A percentile compares a stretch with the other conserved stretches of the same genome.
phyloP scores from a whole-genome alignment of 2,329 filamentous ascomycete species.

The Pestalotiopsis sp. region DNA sequence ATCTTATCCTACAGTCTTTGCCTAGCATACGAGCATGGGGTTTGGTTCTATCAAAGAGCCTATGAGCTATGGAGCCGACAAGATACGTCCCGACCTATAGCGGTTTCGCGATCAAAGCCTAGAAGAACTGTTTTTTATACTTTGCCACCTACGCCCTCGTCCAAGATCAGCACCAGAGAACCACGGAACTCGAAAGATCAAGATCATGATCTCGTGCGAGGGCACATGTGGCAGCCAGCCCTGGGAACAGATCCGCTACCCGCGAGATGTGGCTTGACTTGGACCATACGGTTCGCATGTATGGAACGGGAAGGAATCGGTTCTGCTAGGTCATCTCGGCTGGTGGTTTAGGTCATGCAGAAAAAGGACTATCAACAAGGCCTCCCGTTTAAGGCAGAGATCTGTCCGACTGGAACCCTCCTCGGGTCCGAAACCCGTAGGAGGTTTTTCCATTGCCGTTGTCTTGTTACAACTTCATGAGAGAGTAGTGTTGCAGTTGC shows the following conservation, averaged over 20 bases:
- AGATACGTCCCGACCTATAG: background rate
- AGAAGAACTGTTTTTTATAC: background rate
- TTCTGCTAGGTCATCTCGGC: background rate
- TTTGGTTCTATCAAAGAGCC: background rate
- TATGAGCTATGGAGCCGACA: background rate
- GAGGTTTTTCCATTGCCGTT: background rate
- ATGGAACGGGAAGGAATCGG: constrained; percentile 10
- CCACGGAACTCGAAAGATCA: background rate
- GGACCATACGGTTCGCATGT: background rate
- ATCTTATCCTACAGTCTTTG: background rate
- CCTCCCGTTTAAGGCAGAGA: background rate
- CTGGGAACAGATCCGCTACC: background rate
- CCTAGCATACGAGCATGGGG: background rate
- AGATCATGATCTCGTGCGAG: background rate
- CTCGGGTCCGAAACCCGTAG: background rate
- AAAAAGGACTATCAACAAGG: background rate
- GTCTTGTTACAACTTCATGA: background rate
- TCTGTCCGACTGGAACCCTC: background rate
- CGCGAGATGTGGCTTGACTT: constrained; percentile 7
- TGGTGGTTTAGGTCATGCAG: background rate
- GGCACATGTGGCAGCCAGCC: background rate
- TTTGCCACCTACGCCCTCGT: background rate
- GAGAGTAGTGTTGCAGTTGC: background rate
- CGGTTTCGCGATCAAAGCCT: background rate
- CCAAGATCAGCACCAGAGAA: background rate